Base-by-base conservation (phyloP, 495 filamentous ascomycete genomes). In the Elaphomyces granulatus region DNA sequence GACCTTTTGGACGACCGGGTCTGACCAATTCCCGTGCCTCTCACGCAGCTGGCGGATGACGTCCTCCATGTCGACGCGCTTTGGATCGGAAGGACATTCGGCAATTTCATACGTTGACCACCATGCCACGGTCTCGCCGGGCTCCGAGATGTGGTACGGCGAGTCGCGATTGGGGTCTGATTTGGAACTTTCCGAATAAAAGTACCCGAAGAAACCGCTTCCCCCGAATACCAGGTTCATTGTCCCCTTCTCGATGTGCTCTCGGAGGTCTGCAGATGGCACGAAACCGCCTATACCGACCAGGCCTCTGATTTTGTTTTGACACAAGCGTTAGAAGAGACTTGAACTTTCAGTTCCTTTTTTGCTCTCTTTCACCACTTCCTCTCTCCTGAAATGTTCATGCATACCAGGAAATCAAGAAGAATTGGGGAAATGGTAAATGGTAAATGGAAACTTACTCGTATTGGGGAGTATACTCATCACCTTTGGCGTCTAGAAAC, bases 191-290 rank as follows among this genome's bases (percentile, higher is more conserved):
- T 54, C 47, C 9, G 53, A 47, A 37, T 53, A 61, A 28, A 64
- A 62, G 44, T 76, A 77, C 4, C 73, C 73, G 47, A 77, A 76
- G 57, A 76, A 74, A 1, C 71, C 72, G 32, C 69, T 69, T 17
- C 60, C 52, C 3, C 72, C 68, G 40, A 70, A 65, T 6, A 63
- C 53, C 36, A 77, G 62, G 41, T 61, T 64, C 67, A 74, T 72
- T 1, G 56, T 57, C n/a, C 66, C 63, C 15, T 55, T 48, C 20
- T 52, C 42, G 19, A 60, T 47, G 14, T 48, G 38, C 1, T 36
- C 41, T 36, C 48, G 39, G 4, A 61, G 43, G n/a, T 46, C 35
- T 1, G 49, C 37, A 2, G 50, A 45, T 4, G 61, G 51, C 31
- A 72, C 50, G 41, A 77, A 72, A 23, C 71, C 71, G 15, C 72